These are phyloP conservation scores for Phytophthora citricola DNA, from an alignment of 352 stramenopile species.

Conservation along the genomic window DNA sequence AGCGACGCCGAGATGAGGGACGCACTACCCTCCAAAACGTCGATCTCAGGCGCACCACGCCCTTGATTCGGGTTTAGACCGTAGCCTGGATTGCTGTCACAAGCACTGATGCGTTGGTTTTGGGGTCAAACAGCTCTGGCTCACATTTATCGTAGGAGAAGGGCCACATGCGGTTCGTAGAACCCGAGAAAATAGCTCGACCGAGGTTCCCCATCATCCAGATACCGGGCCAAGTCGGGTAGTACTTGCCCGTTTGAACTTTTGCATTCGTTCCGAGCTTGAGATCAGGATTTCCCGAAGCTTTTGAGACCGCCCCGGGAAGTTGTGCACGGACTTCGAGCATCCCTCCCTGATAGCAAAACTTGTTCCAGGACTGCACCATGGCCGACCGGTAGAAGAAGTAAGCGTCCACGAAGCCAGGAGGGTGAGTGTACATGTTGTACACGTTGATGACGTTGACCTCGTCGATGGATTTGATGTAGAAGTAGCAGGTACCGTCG, in stretches of 20 bases:
- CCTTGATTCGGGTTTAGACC: constrained; percentile 85
- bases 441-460: constrained; percentile 53
- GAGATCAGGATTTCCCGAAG: constrained; percentile 52
- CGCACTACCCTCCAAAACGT: constrained; percentile 92
- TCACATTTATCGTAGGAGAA: constrained; percentile 94
- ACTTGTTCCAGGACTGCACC: constrained; percentile 95
- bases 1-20: constrained; percentile 88
- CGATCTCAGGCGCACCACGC: constrained; percentile 93
- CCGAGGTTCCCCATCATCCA: constrained; percentile 95
- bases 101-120: constrained; percentile 74
- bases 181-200: constrained; percentile 90
- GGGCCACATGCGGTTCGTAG: constrained; percentile 93
- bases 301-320: constrained; percentile 75
- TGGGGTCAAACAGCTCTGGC: constrained; percentile 36
- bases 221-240: constrained; percentile 88
- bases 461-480: constrained; percentile 48
- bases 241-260: constrained; percentile 70
- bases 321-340: constrained; percentile 89
- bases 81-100: constrained; percentile 88
- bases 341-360: constrained; percentile 94
- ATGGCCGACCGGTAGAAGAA: constrained; percentile 78
- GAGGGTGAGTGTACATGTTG: constrained; percentile 60
- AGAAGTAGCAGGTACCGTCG: constrained; percentile 52
- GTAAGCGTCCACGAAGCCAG: constrained; percentile 42
- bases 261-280: constrained; percentile 25